Percentiles rank a stretch among this genome's conserved stretches.
Conservation (phyloP, 2,329 filamentous ascomycete species). For the Pseudocercospora cruenta region DNA sequence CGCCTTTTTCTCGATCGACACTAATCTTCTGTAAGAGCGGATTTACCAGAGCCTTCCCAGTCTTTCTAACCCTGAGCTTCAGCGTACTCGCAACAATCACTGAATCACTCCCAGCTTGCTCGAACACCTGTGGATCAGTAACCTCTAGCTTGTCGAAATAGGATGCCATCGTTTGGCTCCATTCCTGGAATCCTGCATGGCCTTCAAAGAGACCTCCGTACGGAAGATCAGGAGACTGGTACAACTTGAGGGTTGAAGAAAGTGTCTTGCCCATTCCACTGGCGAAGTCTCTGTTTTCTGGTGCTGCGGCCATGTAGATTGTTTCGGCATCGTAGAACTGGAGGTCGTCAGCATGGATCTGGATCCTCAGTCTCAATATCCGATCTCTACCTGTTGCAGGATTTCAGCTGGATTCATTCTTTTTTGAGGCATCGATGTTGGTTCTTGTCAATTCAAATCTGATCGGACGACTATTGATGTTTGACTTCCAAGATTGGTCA, state of each 20-base stretch:
- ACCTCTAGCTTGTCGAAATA: slow-evolving; percentile 38
- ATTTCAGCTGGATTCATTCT: not conserved
- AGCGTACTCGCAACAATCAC: slow-evolving; percentile 37
- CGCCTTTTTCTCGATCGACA: slow-evolving; percentile 40
- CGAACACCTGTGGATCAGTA: slow-evolving; percentile 39
- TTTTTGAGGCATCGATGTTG: not conserved
- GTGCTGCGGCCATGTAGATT: slow-evolving; percentile 39
- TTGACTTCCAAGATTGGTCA: not conserved
- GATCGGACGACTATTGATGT: not conserved
- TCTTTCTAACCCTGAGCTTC: slow-evolving; percentile 38
- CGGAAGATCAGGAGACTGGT: slow-evolving; percentile 42
- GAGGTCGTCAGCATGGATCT: not conserved
- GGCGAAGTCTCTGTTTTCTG: slow-evolving; percentile 38
- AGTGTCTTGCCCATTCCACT: slow-evolving; percentile 36
- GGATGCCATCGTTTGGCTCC: slow-evolving; percentile 38
- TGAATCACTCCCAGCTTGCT: slow-evolving; percentile 32
- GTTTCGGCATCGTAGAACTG: slow-evolving; percentile 43
- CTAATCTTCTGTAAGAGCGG: slow-evolving; percentile 40
- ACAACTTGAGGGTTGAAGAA: slow-evolving; percentile 33
- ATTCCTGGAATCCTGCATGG: slow-evolving; percentile 39
- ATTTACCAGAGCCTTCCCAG: slow-evolving; percentile 35
- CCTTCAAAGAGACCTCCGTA: slow-evolving; percentile 41
- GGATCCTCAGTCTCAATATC: not conserved
- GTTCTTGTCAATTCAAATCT: not conserved
- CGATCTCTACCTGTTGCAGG: not conserved